Evolutionary conservation across 768 basidiomycete species (phyloP), one percentile per base, ranked within the genome.

Genomic region (Boletus subparvulus): DNA sequence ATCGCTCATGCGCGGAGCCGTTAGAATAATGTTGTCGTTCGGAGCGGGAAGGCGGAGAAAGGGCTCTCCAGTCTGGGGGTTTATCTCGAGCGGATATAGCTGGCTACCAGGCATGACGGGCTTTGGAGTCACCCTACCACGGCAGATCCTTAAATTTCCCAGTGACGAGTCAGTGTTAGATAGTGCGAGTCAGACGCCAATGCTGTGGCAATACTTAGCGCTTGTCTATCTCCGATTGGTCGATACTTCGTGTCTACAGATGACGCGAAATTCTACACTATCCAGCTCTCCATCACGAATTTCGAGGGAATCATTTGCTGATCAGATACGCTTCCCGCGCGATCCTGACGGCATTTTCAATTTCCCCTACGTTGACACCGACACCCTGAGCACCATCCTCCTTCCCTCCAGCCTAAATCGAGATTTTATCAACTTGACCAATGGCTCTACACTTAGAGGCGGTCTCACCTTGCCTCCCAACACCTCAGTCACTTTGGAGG

Each of bases 341-440:
- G 24, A 78, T 76, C 53, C 64, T 67, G 19, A 93, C 63, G 2
- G 91, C 94, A 56, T 89, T 90, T 16, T 80, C 74, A 3, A 93
- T 73, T 72, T 82, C 86, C 26, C 72, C 73, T 1, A 80, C 71
- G 58, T 91, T 80, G 4, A 77, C 73, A 32, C 97, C 97, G 14
- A 96, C 85, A 26, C 97, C 97, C 67, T 95, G 93, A 2, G 90
- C 89, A 53, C 83, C 81, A 37, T 98, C 97, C 56, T 92, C 92
- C 73, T 95, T 98, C 14, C 97, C 97, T 52, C 97, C 97, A 50
- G 93, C 93, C 92, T 94, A 54, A 51, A 52, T 56, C 30, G 39
- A 55, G 26, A 49, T 37, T 58, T 35, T 28, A 52, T 69, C 33
- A 44, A 33, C 10, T 44, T 50, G 50, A 55, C 19, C 51, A 42